Percentiles rank a stretch among this genome's conserved stretches.
phyloP scores from a whole-genome alignment of 208 protist genomes.

The Strigomonas culicis region DNA sequence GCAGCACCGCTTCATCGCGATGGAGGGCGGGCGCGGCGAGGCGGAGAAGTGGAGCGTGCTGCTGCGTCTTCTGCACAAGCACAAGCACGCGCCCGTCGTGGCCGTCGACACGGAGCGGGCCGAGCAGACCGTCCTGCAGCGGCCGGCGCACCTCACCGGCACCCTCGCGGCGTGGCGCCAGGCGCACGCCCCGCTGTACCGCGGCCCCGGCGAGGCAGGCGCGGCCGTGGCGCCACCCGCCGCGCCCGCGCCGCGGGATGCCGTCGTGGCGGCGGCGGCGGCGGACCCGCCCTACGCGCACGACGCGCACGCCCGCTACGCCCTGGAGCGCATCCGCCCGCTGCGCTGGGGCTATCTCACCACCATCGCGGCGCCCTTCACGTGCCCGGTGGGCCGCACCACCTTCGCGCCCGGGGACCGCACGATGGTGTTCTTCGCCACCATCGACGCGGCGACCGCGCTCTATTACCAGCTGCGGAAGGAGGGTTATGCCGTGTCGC shows the following conservation, averaged over 20 bases:
- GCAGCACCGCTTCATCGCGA: conserved; percentile 62
- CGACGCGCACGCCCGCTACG: conserved; percentile 36
- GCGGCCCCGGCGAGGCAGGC: too few relatives aligned
- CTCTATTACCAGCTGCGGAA: conserved; percentile 69
- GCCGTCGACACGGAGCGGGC: conserved; percentile 44
- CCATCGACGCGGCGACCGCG: conserved; percentile 71
- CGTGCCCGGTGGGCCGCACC: conserved; percentile 47
- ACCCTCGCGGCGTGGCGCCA: conserved; percentile 40
- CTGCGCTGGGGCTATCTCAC: conserved; percentile 72
- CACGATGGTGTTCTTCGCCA: conserved; percentile 63
- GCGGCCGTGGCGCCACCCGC: too few relatives aligned
- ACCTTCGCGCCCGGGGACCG: conserved; percentile 62
- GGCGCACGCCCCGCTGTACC: background rate
- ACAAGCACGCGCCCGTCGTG: conserved; percentile 37
- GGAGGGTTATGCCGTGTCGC: conserved; percentile 52
- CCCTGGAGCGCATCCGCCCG: conserved; percentile 53
- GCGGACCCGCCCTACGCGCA: conserved; percentile 20
- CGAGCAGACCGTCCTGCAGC: conserved; percentile 32
- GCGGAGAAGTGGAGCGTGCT: conserved; percentile 69
- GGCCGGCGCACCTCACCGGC: conserved; percentile 40
- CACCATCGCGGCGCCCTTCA: conserved; percentile 71
- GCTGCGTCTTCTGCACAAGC: conserved; percentile 58
- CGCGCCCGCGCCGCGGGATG: background rate
- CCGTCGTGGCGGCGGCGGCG: background rate
- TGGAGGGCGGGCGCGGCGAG: conserved; percentile 26